Evolutionary conservation across 2,329 filamentous ascomycete genomes (phyloP).

Genomic region (Clonostachys rhizophaga): DNA sequence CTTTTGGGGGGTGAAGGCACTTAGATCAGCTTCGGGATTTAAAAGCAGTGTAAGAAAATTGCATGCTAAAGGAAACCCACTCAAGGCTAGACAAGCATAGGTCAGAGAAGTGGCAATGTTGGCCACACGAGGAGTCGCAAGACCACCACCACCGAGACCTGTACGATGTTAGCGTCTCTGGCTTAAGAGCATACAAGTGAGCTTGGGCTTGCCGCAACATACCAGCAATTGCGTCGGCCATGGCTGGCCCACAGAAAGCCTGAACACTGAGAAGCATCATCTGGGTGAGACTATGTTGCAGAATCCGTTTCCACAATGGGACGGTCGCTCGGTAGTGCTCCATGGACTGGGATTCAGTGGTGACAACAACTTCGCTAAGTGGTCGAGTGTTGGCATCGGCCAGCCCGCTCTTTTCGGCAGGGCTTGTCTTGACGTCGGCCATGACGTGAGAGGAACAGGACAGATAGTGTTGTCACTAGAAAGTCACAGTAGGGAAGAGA

Average conservation of each 20-base stretch:
- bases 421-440: conserved; percentile 17
- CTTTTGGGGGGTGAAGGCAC: conserved; percentile 6
- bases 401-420: no score
- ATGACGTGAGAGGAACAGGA: neutral
- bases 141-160: conserved; percentile 33
- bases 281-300: conserved; percentile 41
- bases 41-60: neutral
- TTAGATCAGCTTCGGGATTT: neutral
- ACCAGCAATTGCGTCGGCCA: conserved; percentile 28
- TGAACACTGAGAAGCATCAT: conserved; percentile 41
- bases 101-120: conserved; percentile 24
- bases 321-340: conserved; percentile 13
- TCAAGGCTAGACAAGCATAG: conserved; percentile 19
- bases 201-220: no score
- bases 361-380: no score
- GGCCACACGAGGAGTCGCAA: conserved; percentile 35
- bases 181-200: no score
- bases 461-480: no score
- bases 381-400: no score
- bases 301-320: conserved; percentile 36
- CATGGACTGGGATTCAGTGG: conserved; percentile 11
- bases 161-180: no score
- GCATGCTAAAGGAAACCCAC: conserved; percentile 6
- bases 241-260: conserved; percentile 34
- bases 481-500: no score